Conservation (phyloP, 495 filamentous ascomycete species). For the Penicillium paxilli region DNA sequence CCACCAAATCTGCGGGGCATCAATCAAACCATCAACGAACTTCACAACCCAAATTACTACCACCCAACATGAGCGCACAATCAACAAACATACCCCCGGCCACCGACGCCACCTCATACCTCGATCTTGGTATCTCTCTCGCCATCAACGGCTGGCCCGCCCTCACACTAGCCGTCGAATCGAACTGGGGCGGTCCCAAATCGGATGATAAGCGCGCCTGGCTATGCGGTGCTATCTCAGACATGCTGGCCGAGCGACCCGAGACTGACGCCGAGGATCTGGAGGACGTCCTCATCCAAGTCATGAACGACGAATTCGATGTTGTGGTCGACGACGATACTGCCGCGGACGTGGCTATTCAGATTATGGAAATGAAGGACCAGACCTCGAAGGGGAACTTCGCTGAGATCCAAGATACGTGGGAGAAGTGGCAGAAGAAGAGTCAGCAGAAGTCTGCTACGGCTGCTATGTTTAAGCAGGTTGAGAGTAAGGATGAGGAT, state of each 20-base stretch:
- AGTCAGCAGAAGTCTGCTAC: conserved; percentile 55
- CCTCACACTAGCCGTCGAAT: conserved; percentile 82
- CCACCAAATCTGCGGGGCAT: conserved; percentile 14
- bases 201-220: conserved; percentile 88
- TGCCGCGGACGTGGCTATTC: conserved; percentile 67
- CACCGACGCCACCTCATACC: conserved; percentile 44
- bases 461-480: conserved; percentile 54
- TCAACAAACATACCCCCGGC: conserved; percentile 15
- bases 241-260: conserved; percentile 69
- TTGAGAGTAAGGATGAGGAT: conserved; percentile 50
- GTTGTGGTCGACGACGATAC: conserved; percentile 87
- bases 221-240: conserved; percentile 87
- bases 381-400: conserved; percentile 66
- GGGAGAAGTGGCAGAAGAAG: conserved; percentile 61
- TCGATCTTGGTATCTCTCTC: conserved; percentile 81
- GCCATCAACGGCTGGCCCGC: conserved; percentile 80
- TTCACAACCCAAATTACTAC: not conserved
- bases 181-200: conserved; percentile 85
- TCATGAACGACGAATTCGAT: conserved; percentile 95
- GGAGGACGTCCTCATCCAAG: conserved; percentile 78
- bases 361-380: conserved; percentile 66
- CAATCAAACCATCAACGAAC: conserved; percentile 6
- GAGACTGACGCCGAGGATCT: conserved; percentile 82
- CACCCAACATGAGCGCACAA: conserved; percentile 27
- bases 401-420: conserved; percentile 64